Percentiles rank a stretch among this genome's conserved stretches.
phyloP scores from a whole-genome alignment of 768 basidiomycete genomes.

The Ramaria sp. region DNA sequence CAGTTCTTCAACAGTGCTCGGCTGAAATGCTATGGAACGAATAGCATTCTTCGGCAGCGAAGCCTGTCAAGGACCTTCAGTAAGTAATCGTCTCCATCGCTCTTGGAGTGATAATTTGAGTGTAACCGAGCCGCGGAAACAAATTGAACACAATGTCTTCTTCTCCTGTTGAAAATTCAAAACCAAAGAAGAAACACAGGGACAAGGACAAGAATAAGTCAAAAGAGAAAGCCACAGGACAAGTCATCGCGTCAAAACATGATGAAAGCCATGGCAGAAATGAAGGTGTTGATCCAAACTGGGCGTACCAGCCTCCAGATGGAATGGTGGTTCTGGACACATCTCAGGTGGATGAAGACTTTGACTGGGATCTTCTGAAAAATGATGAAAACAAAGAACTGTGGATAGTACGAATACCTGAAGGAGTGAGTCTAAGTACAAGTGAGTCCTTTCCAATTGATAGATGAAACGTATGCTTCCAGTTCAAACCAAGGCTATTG shows the following conservation, averaged over 20 bases:
- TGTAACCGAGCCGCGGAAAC: not conserved
- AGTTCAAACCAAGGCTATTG: slow-evolving; percentile 62
- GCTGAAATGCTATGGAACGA: not conserved
- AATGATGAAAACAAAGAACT: slow-evolving; percentile 48
- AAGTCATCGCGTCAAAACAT: not conserved
- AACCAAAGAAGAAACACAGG: not conserved
- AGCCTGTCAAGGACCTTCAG: not conserved
- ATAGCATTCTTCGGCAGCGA: not conserved
- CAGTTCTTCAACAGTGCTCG: not conserved
- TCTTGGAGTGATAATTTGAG: not conserved
- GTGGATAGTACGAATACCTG: slow-evolving; percentile 62
- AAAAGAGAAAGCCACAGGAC: not conserved
- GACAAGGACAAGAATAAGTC: not conserved
- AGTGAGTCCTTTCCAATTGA: not conserved
- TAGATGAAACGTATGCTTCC: slow-evolving; percentile 1
- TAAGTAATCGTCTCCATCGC: not conserved
- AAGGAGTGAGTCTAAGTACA: slow-evolving; percentile 36
- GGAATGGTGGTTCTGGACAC: slow-evolving; percentile 40
- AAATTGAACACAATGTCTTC: not conserved
- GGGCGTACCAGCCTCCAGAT: slow-evolving; percentile 50
- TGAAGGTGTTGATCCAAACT: slow-evolving; percentile 28
- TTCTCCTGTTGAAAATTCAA: not conserved
- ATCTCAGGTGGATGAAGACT: slow-evolving; percentile 30
- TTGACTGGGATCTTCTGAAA: slow-evolving; percentile 60
- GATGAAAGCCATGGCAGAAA: not conserved